Evolutionary conservation across 345 rosid genomes (phyloP).

Genomic region (Camelina neglecta): DNA sequence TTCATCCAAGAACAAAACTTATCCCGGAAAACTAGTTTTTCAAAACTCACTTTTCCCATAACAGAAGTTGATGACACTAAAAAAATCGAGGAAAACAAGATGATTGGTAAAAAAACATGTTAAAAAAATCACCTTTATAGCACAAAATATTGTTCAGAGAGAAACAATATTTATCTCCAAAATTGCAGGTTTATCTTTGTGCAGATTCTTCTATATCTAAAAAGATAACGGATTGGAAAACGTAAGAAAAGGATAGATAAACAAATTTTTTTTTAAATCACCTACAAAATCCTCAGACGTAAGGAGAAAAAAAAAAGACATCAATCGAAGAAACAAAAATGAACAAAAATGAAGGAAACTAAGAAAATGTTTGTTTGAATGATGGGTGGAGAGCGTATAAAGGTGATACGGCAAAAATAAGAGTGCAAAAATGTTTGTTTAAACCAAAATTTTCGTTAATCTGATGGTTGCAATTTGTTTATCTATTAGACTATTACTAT

Average conservation of each 20-base stretch:
- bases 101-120: neutral
- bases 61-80: neutral
- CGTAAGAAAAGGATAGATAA: neutral
- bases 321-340: neutral
- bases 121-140: neutral
- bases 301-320: constrained; percentile 9
- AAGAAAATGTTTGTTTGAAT: constrained; percentile 42
- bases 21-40: neutral
- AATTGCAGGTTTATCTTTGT: neutral
- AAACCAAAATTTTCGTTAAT: constrained; percentile 49
- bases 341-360: constrained; percentile 43
- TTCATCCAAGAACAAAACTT: constrained; percentile 23
- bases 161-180: constrained; percentile 28
- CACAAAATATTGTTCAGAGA: neutral
- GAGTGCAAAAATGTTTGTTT: constrained; percentile 34
- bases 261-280: neutral
- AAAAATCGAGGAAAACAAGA: neutral
- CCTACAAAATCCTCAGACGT: constrained; percentile 13
- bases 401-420: constrained; percentile 38
- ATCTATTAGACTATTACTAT: constrained; percentile 39
- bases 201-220: constrained; percentile 9
- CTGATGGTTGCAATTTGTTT: constrained; percentile 43
- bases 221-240: constrained; percentile 1
- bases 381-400: constrained; percentile 35
- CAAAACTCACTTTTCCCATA: constrained; percentile 4